These are phyloP conservation scores for Silene coronaria DNA, from an alignment of 179 eudicot species.

Conservation along the genomic window DNA sequence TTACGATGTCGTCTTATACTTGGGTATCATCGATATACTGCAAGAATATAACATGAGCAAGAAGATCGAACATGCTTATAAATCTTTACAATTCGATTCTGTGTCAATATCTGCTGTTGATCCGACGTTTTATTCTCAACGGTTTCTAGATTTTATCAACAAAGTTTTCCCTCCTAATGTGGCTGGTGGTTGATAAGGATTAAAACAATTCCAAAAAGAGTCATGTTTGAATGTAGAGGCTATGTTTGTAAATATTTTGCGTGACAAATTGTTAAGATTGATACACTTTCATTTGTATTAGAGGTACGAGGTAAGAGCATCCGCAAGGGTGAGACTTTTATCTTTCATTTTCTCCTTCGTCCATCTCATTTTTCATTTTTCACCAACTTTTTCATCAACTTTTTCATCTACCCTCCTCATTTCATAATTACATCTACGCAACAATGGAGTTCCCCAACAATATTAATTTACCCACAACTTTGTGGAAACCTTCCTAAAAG, in stretches of 20 bases:
- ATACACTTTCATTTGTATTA: neutral
- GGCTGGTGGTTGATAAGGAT: conserved; percentile 26
- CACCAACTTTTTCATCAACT: too few relatives aligned
- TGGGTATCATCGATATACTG: conserved; percentile 90
- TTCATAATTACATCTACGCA: too few relatives aligned
- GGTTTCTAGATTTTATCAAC: conserved; percentile 68
- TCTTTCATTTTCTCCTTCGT: too few relatives aligned
- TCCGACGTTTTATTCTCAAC: conserved; percentile 71
- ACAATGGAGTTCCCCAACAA: too few relatives aligned
- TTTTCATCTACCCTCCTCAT: too few relatives aligned
- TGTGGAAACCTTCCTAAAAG: too few relatives aligned
- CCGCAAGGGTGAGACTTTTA: too few relatives aligned
- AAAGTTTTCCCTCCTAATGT: conserved; percentile 67
- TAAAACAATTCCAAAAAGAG: neutral
- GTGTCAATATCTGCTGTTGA: conserved; percentile 89
- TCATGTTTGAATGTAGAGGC: neutral
- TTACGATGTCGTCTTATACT: conserved; percentile 82
- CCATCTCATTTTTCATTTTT: too few relatives aligned
- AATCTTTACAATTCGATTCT: conserved; percentile 83
- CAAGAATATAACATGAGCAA: conserved; percentile 82
- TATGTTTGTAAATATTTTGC: neutral
- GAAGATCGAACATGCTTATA: conserved; percentile 88
- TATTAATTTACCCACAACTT: too few relatives aligned
- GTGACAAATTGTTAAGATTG: neutral
- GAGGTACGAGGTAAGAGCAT: too few relatives aligned